A percentile compares a stretch with the other conserved stretches of the same genome.
phyloP scores from a whole-genome alignment of 2,329 filamentous ascomycete genomes.

The Aspergillus intermedius region DNA sequence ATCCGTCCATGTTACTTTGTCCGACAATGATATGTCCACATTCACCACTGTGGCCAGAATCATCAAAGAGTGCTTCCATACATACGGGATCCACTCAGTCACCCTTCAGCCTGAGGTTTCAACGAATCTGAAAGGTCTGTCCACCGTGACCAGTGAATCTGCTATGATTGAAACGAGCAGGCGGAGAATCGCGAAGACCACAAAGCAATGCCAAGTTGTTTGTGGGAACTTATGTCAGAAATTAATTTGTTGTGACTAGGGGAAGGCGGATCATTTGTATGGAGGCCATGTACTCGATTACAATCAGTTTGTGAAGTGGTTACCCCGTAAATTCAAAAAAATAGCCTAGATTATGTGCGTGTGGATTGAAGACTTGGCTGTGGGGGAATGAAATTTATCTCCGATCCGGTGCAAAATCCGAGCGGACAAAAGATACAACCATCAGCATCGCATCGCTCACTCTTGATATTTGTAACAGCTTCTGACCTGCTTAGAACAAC shows the following conservation, averaged over 20 bases:
- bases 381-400: too few relatives aligned
- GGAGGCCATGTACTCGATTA: too few relatives aligned
- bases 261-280: too few relatives aligned
- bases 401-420: too few relatives aligned
- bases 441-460: too few relatives aligned
- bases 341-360: too few relatives aligned
- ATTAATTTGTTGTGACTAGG: not conserved
- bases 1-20: constrained; percentile 61
- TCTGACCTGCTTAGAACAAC: too few relatives aligned
- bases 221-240: not conserved
- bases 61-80: constrained; percentile 61
- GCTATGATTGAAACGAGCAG: not conserved
- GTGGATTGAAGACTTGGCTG: too few relatives aligned
- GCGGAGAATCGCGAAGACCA: not conserved
- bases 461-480: too few relatives aligned
- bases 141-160: not conserved
- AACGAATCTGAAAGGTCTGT: not conserved
- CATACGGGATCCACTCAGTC: constrained; percentile 62
- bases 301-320: too few relatives aligned
- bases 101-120: constrained; percentile 60
- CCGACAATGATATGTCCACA: constrained; percentile 46
- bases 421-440: too few relatives aligned
- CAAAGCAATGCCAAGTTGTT: not conserved
- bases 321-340: too few relatives aligned
- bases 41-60: constrained; percentile 57